A percentile compares a stretch with the other conserved stretches of the same genome.
Conservation (phyloP, 768 basidiomycete species). For the Postia placenta region DNA sequence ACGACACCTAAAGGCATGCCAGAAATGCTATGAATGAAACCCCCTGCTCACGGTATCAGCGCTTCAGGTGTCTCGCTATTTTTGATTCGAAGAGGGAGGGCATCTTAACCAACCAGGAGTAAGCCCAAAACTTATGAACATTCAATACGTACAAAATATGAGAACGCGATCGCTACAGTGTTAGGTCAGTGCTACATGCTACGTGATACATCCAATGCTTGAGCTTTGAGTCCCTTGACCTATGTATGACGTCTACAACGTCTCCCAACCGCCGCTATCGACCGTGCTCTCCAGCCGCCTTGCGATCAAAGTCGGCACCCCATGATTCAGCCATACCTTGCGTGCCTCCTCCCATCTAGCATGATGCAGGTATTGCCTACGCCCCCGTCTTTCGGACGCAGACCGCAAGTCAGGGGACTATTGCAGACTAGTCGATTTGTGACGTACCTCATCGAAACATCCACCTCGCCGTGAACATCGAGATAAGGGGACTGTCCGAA, state of each 20-base stretch:
- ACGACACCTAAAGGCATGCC: too few relatives aligned
- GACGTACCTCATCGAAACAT: slow-evolving; percentile 81
- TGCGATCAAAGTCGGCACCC: slow-evolving; percentile 85
- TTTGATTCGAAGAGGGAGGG: too few relatives aligned
- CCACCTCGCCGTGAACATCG: slow-evolving; percentile 91
- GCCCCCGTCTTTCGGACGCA: slow-evolving; percentile 66
- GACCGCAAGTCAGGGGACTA: not conserved
- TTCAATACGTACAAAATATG: too few relatives aligned
- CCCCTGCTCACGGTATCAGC: too few relatives aligned
- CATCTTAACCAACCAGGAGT: too few relatives aligned
- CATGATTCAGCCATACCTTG: slow-evolving; percentile 85
- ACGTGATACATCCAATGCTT: not conserved
- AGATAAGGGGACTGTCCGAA: slow-evolving; percentile 88
- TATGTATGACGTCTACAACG: slow-evolving; percentile 39
- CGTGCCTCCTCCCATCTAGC: slow-evolving; percentile 89
- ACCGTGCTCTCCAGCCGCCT: slow-evolving; percentile 81
- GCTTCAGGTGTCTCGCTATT: too few relatives aligned
- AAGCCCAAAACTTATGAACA: too few relatives aligned
- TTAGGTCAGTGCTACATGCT: slow-evolving; percentile 3
- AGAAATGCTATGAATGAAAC: too few relatives aligned
- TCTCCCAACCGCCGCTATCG: slow-evolving; percentile 94
- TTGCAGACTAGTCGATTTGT: not conserved
- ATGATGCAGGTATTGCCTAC: slow-evolving; percentile 80
- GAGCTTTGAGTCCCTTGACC: not conserved
- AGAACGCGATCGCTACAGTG: too few relatives aligned